These are phyloP conservation scores for Ogataea populi-albae DNA, from an alignment of 805 yeast species.

Conservation along the genomic window DNA sequence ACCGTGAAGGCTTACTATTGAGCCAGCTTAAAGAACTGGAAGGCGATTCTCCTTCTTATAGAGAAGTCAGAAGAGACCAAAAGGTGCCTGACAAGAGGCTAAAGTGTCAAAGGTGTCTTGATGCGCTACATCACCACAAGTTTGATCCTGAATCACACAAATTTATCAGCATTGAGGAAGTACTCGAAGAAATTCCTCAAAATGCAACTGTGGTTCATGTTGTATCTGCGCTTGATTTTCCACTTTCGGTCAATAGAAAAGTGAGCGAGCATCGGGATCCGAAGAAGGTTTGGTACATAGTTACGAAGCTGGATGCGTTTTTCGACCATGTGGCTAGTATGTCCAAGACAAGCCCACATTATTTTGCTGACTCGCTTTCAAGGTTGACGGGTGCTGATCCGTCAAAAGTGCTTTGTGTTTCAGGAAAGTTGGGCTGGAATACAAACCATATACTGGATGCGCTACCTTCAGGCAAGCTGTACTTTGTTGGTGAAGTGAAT, in stretches of 20 bases:
- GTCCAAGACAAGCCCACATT: slow-evolving; percentile 26
- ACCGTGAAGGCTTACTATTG: slow-evolving; percentile 7
- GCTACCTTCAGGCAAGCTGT: slow-evolving; percentile 39
- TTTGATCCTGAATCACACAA: slow-evolving; percentile 37
- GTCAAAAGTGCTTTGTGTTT: slow-evolving; percentile 43
- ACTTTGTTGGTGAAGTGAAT: slow-evolving; percentile 64
- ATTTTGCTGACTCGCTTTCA: slow-evolving; percentile 33
- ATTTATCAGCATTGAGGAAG: slow-evolving; percentile 29
- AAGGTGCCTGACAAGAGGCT: slow-evolving; percentile 13
- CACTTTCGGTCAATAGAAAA: slow-evolving; percentile 48
- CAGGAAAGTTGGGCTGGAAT: slow-evolving; percentile 56
- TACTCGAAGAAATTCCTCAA: slow-evolving; percentile 39
- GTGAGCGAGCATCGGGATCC: slow-evolving; percentile 36
- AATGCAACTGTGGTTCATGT: slow-evolving; percentile 54
- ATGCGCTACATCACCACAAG: slow-evolving; percentile 44
- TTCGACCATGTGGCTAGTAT: slow-evolving; percentile 21
- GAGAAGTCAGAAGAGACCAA: slow-evolving; percentile 2
- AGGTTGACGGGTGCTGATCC: slow-evolving; percentile 29
- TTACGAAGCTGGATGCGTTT: slow-evolving; percentile 41
- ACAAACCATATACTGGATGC: slow-evolving; percentile 35
- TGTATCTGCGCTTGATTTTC: slow-evolving; percentile 69
- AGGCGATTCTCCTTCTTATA: slow-evolving; percentile 9
- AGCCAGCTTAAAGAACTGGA: slow-evolving; percentile 8
- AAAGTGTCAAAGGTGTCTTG: slow-evolving; percentile 56
- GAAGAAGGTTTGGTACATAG: slow-evolving; percentile 36